Evolutionary conservation across 257 asterid species (phyloP).

Genomic region (Fraxinus americana): DNA sequence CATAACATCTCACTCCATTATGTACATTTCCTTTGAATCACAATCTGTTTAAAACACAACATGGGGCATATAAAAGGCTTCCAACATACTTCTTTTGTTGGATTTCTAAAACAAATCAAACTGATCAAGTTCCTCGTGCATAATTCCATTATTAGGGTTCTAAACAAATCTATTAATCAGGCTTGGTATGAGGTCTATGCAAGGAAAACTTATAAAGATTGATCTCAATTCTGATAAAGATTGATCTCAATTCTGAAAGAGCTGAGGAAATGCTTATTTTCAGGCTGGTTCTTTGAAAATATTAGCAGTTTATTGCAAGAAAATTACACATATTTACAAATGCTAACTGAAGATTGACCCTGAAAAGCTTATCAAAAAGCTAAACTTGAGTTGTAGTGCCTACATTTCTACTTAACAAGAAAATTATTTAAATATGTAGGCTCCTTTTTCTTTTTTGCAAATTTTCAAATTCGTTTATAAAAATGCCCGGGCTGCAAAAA

Average conservation of each 20-base stretch:
- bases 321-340: neutral
- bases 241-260: neutral
- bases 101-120: neutral
- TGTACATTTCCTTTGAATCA: neutral
- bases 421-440: neutral
- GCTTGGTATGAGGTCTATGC: neutral
- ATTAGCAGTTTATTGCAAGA: neutral
- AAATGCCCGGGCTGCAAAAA: neutral
- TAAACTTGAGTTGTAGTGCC: neutral
- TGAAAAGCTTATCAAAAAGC: neutral
- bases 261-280: neutral
- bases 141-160: neutral
- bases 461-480: neutral
- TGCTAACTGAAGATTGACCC: neutral
- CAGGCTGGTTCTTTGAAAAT: neutral
- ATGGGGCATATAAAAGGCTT: neutral
- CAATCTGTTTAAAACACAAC: neutral
- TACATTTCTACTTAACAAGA: neutral
- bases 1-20: neutral
- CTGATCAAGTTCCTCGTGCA: neutral
- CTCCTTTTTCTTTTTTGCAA: neutral
- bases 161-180: neutral
- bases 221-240: neutral
- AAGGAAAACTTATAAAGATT: neutral
- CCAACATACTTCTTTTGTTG: neutral